Evolutionary conservation across 2,329 filamentous ascomycete species (phyloP).

Genomic region (Cytospora paraplurivora): DNA sequence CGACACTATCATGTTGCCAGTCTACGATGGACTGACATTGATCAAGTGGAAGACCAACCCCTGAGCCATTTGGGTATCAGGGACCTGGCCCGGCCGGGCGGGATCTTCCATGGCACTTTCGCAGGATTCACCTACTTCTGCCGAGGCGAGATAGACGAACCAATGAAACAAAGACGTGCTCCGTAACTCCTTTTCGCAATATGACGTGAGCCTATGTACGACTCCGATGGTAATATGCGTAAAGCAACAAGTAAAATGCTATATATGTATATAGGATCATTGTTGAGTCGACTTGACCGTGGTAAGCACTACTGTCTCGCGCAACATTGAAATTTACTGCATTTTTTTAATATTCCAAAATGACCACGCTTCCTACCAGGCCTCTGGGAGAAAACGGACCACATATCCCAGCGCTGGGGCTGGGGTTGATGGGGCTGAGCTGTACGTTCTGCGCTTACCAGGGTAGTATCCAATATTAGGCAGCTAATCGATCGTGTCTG

Average conservation of each 20-base stretch:
- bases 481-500: neutral
- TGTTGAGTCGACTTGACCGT: too few species aligned
- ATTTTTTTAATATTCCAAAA: neutral
- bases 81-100: neutral
- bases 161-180: neutral
- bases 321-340: too few species aligned
- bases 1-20: neutral
- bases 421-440: slow-evolving; percentile 19
- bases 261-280: too few species aligned
- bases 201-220: neutral
- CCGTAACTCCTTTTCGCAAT: slow-evolving; percentile 2
- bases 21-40: slow-evolving; percentile 1
- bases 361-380: neutral
- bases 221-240: too few species aligned
- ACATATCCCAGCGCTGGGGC: neutral
- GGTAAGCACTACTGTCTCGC: too few species aligned
- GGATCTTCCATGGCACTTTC: too few species aligned
- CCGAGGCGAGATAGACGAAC: neutral
- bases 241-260: too few species aligned
- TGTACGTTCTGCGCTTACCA: neutral
- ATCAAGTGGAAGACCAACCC: slow-evolving; percentile 1
- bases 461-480: neutral
- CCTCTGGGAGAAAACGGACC: neutral
- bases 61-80: neutral
- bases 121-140: too few species aligned